Conservation (phyloP, 495 filamentous ascomycete species). For the Hypoxylon perforatum region DNA sequence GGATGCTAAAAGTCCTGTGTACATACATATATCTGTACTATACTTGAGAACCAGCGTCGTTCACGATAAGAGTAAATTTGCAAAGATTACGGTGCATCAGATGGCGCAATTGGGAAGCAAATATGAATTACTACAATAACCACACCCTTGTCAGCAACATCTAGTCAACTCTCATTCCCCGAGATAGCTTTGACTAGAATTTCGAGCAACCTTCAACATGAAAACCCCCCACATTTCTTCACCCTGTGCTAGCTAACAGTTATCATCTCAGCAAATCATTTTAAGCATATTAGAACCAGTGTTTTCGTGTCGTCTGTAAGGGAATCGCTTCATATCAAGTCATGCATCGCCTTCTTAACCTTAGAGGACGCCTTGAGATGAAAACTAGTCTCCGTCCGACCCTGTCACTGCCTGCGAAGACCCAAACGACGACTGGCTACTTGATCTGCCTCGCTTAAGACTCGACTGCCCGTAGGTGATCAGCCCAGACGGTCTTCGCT, state of each 20-base stretch:
- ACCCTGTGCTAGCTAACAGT: not conserved
- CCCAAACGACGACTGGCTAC: conserved; percentile 15
- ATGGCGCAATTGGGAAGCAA: conserved; percentile 10
- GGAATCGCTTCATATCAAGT: no score
- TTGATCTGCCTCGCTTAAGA: not conserved
- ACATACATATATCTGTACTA: conserved; percentile 33
- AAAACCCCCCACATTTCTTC: not conserved
- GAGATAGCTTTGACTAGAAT: not conserved
- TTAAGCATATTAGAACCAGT: conserved; percentile 9
- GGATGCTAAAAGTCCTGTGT: conserved; percentile 14
- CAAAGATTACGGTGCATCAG: conserved; percentile 14
- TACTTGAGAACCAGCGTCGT: conserved; percentile 19
- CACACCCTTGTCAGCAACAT: not conserved
- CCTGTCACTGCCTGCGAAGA: conserved; percentile 15
- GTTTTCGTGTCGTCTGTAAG: not conserved
- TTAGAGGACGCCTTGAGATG: not conserved
- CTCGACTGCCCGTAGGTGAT: conserved; percentile 17
- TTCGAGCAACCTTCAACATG: conserved; percentile 8
- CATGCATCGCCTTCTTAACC: no score
- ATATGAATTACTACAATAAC: conserved; percentile 23
- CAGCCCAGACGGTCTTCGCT: conserved; percentile 8
- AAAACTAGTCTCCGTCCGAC: conserved; percentile 1
- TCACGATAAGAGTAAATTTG: not conserved
- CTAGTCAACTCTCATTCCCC: not conserved
- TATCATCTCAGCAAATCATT: not conserved